These are phyloP conservation scores for Ascosphaera apis DNA, from an alignment of 2,329 filamentous ascomycete species.

Conservation along the genomic window DNA sequence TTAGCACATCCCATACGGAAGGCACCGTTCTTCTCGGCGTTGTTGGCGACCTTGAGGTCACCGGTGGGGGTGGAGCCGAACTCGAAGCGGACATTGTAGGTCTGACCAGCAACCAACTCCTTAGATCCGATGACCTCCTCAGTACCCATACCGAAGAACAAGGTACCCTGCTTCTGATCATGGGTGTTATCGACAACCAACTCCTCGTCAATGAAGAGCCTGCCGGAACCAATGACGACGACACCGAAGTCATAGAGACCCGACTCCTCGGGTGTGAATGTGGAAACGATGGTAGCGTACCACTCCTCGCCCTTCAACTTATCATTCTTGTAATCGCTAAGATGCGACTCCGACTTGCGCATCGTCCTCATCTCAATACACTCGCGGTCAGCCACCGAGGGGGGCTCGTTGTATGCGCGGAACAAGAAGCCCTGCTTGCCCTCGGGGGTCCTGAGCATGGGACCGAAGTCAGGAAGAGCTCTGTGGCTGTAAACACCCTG, in stretches of 20 bases:
- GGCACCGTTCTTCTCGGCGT: slow-evolving; percentile 33
- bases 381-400: slow-evolving; percentile 23
- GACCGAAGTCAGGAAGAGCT: slow-evolving; percentile 35
- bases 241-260: slow-evolving; percentile 42
- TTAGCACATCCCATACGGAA: slow-evolving; percentile 39
- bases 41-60: slow-evolving; percentile 26
- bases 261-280: slow-evolving; percentile 35
- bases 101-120: slow-evolving; percentile 33
- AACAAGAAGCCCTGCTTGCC: slow-evolving; percentile 37
- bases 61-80: slow-evolving; percentile 37
- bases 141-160: slow-evolving; percentile 42
- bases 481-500: slow-evolving; percentile 43
- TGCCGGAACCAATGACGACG: slow-evolving; percentile 42
- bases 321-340: slow-evolving; percentile 32
- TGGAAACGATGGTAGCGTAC: slow-evolving; percentile 39
- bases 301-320: slow-evolving; percentile 29
- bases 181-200: slow-evolving; percentile 43
- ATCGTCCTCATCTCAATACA: slow-evolving; percentile 28
- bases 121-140: slow-evolving; percentile 38
- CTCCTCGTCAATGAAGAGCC: slow-evolving; percentile 37
- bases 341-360: slow-evolving; percentile 20
- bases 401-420: slow-evolving; percentile 38
- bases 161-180: slow-evolving; percentile 36
- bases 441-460: slow-evolving; percentile 26
- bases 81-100: slow-evolving; percentile 35